These are phyloP conservation scores for Candida anglica DNA, from an alignment of 805 yeast genomes.

Conservation along the genomic window DNA sequence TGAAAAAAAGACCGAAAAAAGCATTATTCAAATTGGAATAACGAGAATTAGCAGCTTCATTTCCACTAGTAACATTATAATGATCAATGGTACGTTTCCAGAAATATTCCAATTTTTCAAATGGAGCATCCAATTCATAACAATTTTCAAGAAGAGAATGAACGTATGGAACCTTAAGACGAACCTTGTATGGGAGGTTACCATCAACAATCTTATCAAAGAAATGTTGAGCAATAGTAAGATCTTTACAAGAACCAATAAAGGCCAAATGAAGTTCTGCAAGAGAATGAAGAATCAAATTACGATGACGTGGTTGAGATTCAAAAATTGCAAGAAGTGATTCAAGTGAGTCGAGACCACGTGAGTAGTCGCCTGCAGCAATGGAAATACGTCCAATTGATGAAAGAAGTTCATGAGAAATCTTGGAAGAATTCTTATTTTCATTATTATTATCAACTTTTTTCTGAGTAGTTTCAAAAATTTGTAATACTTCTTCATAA, in stretches of 20 bases:
- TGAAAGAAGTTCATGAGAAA: constrained; percentile 47
- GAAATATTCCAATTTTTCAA: constrained; percentile 53
- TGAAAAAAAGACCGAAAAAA: constrained; percentile 66
- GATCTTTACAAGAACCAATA: constrained; percentile 73
- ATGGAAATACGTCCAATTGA: constrained; percentile 76
- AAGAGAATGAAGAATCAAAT: constrained; percentile 46
- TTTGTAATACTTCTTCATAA: constrained; percentile 56
- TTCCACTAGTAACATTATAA: constrained; percentile 39
- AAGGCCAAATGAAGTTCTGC: constrained; percentile 74
- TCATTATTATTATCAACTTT: constrained; percentile 28
- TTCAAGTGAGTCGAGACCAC: constrained; percentile 63
- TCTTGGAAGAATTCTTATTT: constrained; percentile 16
- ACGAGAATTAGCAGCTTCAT: constrained; percentile 60
- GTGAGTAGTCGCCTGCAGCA: constrained; percentile 56
- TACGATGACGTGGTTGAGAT: constrained; percentile 7
- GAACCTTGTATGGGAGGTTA: constrained; percentile 70
- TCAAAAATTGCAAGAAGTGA: constrained; percentile 46
- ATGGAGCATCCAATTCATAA: constrained; percentile 52
- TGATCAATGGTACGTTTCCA: constrained; percentile 61
- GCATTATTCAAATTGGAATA: constrained; percentile 69
- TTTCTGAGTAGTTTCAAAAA: constrained; percentile 39
- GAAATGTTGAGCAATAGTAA: constrained; percentile 66
- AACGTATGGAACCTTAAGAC: constrained; percentile 70
- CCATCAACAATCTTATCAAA: constrained; percentile 67
- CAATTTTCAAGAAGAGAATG: constrained; percentile 61